These are phyloP conservation scores for Penicillium oxalicum DNA, from an alignment of 2,329 filamentous ascomycete species.

Conservation along the genomic window DNA sequence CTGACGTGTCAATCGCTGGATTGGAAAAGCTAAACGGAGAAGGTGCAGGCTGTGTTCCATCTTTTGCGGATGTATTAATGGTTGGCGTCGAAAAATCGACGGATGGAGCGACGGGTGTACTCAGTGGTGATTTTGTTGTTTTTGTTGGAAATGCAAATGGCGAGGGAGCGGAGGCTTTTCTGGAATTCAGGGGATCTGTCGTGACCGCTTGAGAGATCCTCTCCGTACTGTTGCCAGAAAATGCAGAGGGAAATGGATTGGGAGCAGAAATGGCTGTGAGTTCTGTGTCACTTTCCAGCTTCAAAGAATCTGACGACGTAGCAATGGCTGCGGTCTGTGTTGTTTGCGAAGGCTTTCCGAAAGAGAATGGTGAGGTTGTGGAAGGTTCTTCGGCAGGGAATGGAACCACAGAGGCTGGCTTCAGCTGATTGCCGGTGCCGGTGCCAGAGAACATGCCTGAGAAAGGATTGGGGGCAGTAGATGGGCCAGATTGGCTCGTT, in stretches of 20 bases:
- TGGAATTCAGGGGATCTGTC: no score
- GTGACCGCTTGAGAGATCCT: no score
- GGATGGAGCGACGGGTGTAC: background rate
- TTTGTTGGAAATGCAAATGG: no score
- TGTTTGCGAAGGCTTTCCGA: background rate
- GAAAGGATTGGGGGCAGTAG: conserved; percentile 10
- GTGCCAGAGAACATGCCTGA: conserved; percentile 7
- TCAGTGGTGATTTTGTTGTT: no score
- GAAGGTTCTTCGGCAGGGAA: background rate
- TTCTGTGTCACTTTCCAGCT: background rate
- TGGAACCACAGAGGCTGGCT: background rate
- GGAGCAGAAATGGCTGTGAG: no score
- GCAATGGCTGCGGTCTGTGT: background rate
- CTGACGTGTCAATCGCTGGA: background rate
- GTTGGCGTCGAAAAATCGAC: background rate
- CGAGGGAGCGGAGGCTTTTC: no score
- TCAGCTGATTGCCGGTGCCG: background rate
- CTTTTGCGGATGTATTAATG: background rate
- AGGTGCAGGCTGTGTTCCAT: background rate
- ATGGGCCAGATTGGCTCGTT: background rate
- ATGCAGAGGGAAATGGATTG: no score
- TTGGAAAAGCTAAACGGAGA: background rate
- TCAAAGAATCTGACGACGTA: background rate
- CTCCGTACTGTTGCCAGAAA: no score
- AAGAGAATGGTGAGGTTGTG: conserved; percentile 1